Conservation (phyloP, 164 flowering plant species). For the Magnolia officinalis region DNA sequence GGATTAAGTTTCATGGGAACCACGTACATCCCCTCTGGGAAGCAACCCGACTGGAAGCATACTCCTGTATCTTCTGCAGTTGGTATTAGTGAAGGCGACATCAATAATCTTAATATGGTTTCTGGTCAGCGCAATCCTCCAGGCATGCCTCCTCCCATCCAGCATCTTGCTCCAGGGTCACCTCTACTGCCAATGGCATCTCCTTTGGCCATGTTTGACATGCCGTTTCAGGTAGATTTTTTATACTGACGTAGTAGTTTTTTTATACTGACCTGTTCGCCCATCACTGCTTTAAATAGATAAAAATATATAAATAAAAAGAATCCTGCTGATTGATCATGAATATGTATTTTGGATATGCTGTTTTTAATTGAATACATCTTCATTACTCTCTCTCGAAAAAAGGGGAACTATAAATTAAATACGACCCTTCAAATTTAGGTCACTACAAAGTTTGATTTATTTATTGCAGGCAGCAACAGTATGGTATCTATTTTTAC, state of each 20-base stretch:
- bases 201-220: slow-evolving; percentile 83
- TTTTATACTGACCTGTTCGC: no score
- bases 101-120: slow-evolving; percentile 48
- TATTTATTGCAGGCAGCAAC: no score
- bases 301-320: no score
- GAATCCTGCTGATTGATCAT: no score
- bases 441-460: no score
- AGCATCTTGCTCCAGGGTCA: slow-evolving; percentile 86
- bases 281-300: no score
- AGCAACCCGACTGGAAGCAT: slow-evolving; percentile 96
- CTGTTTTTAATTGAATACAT: no score
- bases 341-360: no score
- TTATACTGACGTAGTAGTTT: neutral
- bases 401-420: no score
- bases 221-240: slow-evolving; percentile 78
- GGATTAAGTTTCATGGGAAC: slow-evolving; percentile 97
- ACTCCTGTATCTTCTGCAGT: slow-evolving; percentile 53
- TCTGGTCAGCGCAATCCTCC: slow-evolving; percentile 54
- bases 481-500: neutral
- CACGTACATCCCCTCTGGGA: slow-evolving; percentile 85
- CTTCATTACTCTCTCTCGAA: no score
- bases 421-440: no score
- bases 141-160: slow-evolving; percentile 57
- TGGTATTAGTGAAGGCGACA: slow-evolving; percentile 56
- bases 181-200: slow-evolving; percentile 78